Conservation (phyloP, 495 filamentous ascomycete species). For the Penicillium canescens region DNA sequence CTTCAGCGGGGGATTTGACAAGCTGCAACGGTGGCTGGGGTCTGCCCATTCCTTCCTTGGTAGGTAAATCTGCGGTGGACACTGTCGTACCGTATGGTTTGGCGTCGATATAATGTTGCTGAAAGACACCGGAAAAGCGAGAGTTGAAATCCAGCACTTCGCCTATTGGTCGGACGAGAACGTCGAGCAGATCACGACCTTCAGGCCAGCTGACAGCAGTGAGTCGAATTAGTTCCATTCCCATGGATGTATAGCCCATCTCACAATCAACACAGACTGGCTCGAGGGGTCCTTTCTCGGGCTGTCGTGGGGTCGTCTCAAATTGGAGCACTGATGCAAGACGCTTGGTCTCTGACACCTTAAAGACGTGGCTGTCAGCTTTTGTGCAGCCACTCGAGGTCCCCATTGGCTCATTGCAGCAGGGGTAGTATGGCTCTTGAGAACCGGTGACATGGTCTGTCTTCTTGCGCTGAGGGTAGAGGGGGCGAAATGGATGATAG, state of each 20-base stretch:
- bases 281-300: conserved; percentile 30
- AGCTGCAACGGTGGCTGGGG: conserved; percentile 54
- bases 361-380: conserved; percentile 80
- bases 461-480: conserved; percentile 50
- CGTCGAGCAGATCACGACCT: conserved; percentile 72
- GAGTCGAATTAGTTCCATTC: conserved; percentile 84
- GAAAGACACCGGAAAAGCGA: conserved; percentile 80
- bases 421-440: conserved; percentile 64
- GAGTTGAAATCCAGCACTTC: conserved; percentile 89
- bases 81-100: conserved; percentile 49
- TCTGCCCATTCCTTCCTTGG: conserved; percentile 15
- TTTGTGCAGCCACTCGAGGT: conserved; percentile 70
- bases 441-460: conserved; percentile 46
- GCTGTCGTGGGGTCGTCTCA: conserved; percentile 67
- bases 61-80: conserved; percentile 11
- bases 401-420: conserved; percentile 73
- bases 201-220: conserved; percentile 86
- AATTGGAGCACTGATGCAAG: conserved; percentile 80
- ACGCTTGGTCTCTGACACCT: conserved; percentile 70
- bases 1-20: conserved; percentile 67
- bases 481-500: conserved; percentile 70
- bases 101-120: conserved; percentile 70
- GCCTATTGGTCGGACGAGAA: conserved; percentile 82
- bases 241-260: conserved; percentile 90
- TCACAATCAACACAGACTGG: conserved; percentile 91